Base-by-base conservation (phyloP, 495 filamentous ascomycete genomes). In the Trichocladium uniseriatum region DNA sequence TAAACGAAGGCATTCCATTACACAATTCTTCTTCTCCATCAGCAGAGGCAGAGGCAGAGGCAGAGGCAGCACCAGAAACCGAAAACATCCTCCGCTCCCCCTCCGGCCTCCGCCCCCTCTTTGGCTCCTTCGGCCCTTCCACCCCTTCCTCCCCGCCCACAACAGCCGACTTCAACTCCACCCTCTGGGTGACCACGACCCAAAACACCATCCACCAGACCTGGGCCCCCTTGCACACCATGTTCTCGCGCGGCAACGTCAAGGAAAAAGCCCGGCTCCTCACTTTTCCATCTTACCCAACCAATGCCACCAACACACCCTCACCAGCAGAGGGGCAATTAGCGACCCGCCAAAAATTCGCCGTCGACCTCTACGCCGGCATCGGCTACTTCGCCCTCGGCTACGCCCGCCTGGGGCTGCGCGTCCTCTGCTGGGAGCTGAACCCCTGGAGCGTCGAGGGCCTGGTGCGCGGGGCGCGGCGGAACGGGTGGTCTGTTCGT, bases 311-410 rank as follows among this genome's bases (percentile, higher is more conserved):
- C n/a, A n/a, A n/a, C n/a, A n/a, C n/a, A n/a, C n/a, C n/a, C n/a
- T n/a, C n/a, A 40, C 6, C 45, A 45, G 18, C n/a, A 28, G 6
- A 10, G 34, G 0, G 7, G 29, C 1, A n/a, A n/a, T n/a, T 3
- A 36, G 9, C 24, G 8, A 37, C 4, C 28, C 35, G 36, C 1
- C 34, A 35, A 1, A 57, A 48, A 15, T 72, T 69, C 43, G 87
- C 85, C 0, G 79, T 92, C 0, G 90, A 96, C 62, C 66, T 96
- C 55, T 95, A 90, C 71, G 86, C 86, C 2, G 90, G 90, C 0
- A 94, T 96, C 51, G 90, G 90, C 2, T 96, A 96, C 63, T 96
- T 95, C 63, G 77, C 83, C 14, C 91, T 95, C 54, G 81, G 77
- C 29, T 94, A 92, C 59, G 70, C 81, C 16, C 74, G 70, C 49